Evolutionary conservation across 202 grass and related monocot genomes (phyloP).

Genomic region (Setaria viridis): DNA sequence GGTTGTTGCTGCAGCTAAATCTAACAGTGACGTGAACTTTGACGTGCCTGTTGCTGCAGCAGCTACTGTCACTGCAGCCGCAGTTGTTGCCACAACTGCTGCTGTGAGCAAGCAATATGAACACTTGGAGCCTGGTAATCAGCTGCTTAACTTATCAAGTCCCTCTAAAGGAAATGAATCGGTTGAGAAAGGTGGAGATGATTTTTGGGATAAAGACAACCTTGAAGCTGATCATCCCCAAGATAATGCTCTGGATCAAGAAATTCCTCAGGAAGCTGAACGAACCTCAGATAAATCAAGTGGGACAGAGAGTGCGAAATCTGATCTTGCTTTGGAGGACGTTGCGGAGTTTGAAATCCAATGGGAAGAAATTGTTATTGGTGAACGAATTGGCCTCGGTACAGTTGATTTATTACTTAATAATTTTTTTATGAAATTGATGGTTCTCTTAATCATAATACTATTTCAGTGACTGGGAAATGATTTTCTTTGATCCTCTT

Average conservation of each 20-base stretch:
- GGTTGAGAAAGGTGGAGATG: slow-evolving; percentile 48
- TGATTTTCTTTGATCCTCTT: slow-evolving; percentile 29
- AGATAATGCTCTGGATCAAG: slow-evolving; percentile 62
- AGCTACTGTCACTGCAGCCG: slow-evolving; percentile 89
- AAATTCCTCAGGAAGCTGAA: slow-evolving; percentile 75
- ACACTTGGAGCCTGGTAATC: slow-evolving; percentile 57
- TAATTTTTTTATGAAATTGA: slow-evolving; percentile 32
- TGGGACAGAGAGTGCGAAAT: slow-evolving; percentile 84
- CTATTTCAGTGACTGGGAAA: slow-evolving; percentile 27
- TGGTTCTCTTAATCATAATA: slow-evolving; percentile 40
- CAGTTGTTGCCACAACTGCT: slow-evolving; percentile 88
- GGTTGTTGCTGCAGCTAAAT: slow-evolving; percentile 93
- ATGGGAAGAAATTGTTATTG: slow-evolving; percentile 91
- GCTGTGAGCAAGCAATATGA: slow-evolving; percentile 84
- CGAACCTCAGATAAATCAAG: slow-evolving; percentile 91
- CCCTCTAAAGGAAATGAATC: slow-evolving; percentile 57
- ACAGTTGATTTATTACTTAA: slow-evolving; percentile 35
- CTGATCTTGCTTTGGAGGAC: slow-evolving; percentile 72
- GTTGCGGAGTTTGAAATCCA: slow-evolving; percentile 95
- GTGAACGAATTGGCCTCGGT: slow-evolving; percentile 97
- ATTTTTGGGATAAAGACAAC: slow-evolving; percentile 57
- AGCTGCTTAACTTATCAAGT: slow-evolving; percentile 45
- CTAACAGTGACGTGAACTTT: slow-evolving; percentile 80
- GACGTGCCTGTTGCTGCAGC: slow-evolving; percentile 86
- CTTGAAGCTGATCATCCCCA: slow-evolving; percentile 54